Evolutionary conservation across 2,329 filamentous ascomycete genomes (phyloP), one percentile per base, ranked within the genome.

Genomic region (Dothiorella sarmentorum): DNA sequence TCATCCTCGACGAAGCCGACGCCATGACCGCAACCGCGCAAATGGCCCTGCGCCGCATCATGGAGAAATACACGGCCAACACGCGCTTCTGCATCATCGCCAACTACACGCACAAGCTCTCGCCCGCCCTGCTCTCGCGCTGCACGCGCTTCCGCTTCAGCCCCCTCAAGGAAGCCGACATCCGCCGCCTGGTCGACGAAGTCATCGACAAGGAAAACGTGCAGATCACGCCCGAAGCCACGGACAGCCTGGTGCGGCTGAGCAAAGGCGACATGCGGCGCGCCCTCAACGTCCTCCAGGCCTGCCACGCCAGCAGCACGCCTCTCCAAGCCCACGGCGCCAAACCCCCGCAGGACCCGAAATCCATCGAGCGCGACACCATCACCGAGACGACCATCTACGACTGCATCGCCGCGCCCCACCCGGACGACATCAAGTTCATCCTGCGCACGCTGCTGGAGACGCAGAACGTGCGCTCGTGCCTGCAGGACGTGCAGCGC

Each of bases 41-140:
- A 75, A 99, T 99, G 93, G 94, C 94, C 0, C 80, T 99, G 58
- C 85, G 94, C 62, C 82, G 94, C 47, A 97, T 99, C 70, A 99
- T 99, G 94, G 94, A 99, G 72, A 96, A 96, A 77, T 99, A 99
- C 78, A 99, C 94, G 0, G 90, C 90, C 61, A 99, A 99, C 77
- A 97, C 94, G 2, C 83, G 94, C 55, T 99, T 99, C 77, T 97
- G 93, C 77, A 91, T 99, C 70, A 97, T 99, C 66, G 94, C 94
- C 66, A 99, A 99, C 76, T 99, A 99, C 75, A 94, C 94, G 27
- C 94, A 99, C 78, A 99, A 99, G 75, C 85, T 99, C 37, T 95
- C 91, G 11, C 93, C 94, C 0, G 94, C 94, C 0, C 80, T 99
- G 42, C 80, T 99, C 56, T 97, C 93, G 49, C 82, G 94, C 67